These are phyloP conservation scores for Suillus bovinus DNA, from an alignment of 768 basidiomycete species.

Conservation along the genomic window DNA sequence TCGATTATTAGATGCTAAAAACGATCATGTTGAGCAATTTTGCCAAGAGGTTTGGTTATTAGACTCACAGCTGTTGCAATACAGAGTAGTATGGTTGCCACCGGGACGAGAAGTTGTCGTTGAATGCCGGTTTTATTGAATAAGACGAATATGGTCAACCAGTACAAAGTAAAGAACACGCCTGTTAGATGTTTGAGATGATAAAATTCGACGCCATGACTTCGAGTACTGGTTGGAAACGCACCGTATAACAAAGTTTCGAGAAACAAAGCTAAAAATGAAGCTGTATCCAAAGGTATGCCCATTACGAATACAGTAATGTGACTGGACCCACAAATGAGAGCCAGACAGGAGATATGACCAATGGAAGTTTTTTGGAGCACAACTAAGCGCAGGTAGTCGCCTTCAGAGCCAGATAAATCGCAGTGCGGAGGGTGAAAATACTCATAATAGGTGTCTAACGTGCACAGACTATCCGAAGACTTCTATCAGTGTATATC, in stretches of 20 bases:
- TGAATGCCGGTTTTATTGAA: not conserved
- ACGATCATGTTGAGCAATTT: not conserved
- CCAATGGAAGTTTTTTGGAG: not conserved
- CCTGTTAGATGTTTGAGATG: not conserved
- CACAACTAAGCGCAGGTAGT: not conserved
- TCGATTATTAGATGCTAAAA: constrained; percentile 1
- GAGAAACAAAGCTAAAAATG: not conserved
- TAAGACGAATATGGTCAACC: not conserved
- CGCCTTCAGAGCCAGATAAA: not conserved
- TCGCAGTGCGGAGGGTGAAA: not conserved
- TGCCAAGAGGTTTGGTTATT: not conserved
- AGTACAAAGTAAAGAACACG: not conserved
- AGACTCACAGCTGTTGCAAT: not conserved
- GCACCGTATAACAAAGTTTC: not conserved
- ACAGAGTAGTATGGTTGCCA: not conserved
- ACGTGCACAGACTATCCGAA: not conserved
- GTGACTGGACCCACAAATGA: not conserved
- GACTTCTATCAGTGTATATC: not conserved
- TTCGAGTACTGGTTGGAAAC: not conserved
- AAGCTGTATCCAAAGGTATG: not conserved
- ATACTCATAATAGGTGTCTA: not conserved
- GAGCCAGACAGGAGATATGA: not conserved
- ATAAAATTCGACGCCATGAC: not conserved
- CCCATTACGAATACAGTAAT: not conserved
- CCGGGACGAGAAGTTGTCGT: not conserved